Base-by-base conservation (phyloP, 2,329 filamentous ascomycete genomes). In the Cryphonectria japonica region DNA sequence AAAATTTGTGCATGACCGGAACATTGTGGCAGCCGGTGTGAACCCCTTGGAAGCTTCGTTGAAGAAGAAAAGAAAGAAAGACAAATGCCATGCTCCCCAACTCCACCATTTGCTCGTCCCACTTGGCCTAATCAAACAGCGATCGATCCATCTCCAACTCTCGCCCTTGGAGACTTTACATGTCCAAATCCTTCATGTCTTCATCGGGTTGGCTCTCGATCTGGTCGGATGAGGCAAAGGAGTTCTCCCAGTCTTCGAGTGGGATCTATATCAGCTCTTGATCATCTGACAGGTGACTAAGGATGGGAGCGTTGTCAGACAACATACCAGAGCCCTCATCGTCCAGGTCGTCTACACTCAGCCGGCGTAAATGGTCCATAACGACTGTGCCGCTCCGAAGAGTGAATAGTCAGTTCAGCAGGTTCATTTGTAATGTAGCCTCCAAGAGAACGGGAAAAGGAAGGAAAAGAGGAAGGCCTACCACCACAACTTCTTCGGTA, bases 281-380 rank as follows among this genome's bases (percentile, higher is more conserved):
- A 22, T 8, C 64, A 62, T 54, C 3, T 22, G 57, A 46, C 26
- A 41, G 26, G 34, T 64, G 52, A 52, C 41, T 14, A 29, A 67
- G 50, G 61, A 78, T 78, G 74, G 78, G 81, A 75, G 81, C 80
- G 75, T 79, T 82, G 67, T 75, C 76, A 73, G 78, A 85, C 43
- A 64, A 69, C 86, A 81, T 86, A 88, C 87, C 87, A 74, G 87
- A 88, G 75, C 81, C 86, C 68, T 89, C 87, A 67, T 89, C 87
- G 72, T 89, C 87, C 69, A 87, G 76, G 71, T 88, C 85, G 65
- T 89, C 87, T 22, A 88, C 83, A 60, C 87, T 82, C n/a, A 91
- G 79, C 64, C 81, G 82, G 52, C 82, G 83, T 75, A 93, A 83
- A n/a, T 81, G 76, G 19, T 84, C 83, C 16, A 85, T 72, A 4